Conservation (phyloP, 2,329 filamentous ascomycete species). For the Colletotrichum sp. region DNA sequence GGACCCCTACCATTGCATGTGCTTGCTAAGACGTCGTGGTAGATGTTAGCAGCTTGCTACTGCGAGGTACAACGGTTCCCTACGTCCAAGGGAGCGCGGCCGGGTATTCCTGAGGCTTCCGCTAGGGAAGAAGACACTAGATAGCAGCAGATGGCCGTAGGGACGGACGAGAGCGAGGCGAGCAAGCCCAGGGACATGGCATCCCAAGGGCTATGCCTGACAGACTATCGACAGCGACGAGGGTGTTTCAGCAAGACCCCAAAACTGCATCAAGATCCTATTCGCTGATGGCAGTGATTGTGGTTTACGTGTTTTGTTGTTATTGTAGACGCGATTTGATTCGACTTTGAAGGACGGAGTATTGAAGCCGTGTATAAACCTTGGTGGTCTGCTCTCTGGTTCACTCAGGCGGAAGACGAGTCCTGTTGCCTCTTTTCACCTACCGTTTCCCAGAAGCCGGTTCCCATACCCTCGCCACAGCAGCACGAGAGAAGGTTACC, state of each 20-base stretch:
- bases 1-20: constrained; percentile 9
- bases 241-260: background rate
- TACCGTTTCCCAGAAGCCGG: background rate
- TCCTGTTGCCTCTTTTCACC: background rate
- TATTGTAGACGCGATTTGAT: background rate
- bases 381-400: background rate
- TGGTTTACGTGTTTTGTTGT: constrained; percentile 1
- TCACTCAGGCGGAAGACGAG: background rate
- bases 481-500: background rate
- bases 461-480: background rate
- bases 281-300: background rate
- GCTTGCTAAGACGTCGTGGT: background rate
- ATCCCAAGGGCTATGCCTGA: background rate
- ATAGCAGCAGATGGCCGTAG: background rate
- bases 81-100: background rate
- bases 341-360: background rate
- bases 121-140: background rate
- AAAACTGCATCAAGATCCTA: background rate
- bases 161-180: background rate
- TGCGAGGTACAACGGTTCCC: background rate
- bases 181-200: background rate
- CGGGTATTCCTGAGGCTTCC: background rate
- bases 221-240: background rate
- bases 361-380: background rate
- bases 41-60: background rate